Base-by-base conservation (phyloP, 2,329 filamentous ascomycete genomes). In the Aulographum hederae region DNA sequence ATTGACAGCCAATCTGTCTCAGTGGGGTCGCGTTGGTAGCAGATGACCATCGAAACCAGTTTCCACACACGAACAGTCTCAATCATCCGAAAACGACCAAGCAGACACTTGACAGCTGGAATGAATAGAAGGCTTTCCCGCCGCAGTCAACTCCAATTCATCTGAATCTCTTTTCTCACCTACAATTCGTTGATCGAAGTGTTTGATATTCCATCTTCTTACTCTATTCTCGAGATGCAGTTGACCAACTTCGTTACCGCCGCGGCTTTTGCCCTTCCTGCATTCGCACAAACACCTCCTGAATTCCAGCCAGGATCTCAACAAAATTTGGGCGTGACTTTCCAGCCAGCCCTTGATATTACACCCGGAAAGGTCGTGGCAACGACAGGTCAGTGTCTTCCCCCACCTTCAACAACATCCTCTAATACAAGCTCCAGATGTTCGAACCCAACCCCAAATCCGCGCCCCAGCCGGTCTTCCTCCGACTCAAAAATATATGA, bases 271-370 rank as follows among this genome's bases (percentile, higher is more conserved):
- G 6, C n/a, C 6, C 13, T 28, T 6, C 8, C 15, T 28, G 28
- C 18, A 8, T n/a, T 3, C 14, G 34, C 26, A 26, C 34, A 36
- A 19, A 36, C 34, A n/a, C 34, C 34, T 5, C 16, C 16, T 14
- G 34, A 36, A 13, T 36, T 36, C 28, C 19, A 19, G 19, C 34
- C 34, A 20, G 23, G 34, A 4, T 30, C 31, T 16, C 27, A 35
- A 12, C 32, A 31, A 6, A 36, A 34, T 13, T 17, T 36, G 15
- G 34, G 32, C 8, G 32, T 36, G 5, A 18, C 20, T 6, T 36
- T 25, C 17, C 13, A 13, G 5, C 10, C 12, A 5, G 27, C 6
- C 6, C 20, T 36, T 13, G 30, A 33, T 14, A 36, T 36, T 25
- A 25, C 34, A 21, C 34, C 31, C 5, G 18, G 34, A 27, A 25